Base-by-base conservation (phyloP, 495 filamentous ascomycete species). In the Pseudoneurospora amorphoporcata region DNA sequence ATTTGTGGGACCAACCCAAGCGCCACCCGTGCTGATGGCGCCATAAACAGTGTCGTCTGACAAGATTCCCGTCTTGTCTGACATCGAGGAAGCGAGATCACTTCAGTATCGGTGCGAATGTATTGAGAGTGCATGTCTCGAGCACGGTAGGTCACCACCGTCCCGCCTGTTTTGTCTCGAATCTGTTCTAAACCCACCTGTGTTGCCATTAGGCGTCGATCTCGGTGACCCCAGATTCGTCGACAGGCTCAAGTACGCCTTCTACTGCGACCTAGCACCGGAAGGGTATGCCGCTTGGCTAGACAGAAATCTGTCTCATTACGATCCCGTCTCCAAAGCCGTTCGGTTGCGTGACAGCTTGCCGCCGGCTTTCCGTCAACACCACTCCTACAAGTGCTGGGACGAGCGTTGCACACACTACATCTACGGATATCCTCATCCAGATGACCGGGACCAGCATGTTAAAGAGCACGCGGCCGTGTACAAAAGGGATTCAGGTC, bases 91-190 rank as follows among this genome's bases (percentile, higher is more conserved):
- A 77, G 84, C 84, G 41, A 77, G 84, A 68, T 76, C 79, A 17
- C 71, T 86, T 69, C 84, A 86, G 71, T 85, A 86, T 73, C 80
- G 79, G 72, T 86, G 84, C 74, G 84, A 86, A 75, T 86, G 84
- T 73, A 82, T 86, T 73, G 84, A 85, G 72, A 80, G 77, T 68
- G 84, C 83, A 45, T 83, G 83, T 70, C 75, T 85, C 69, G 83
- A 84, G 32, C 78, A 83, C 81, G 83, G 84, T 86, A 82, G 72
- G 82, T 78, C 41, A 58, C 70, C 65, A 9, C 45, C 37, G 65
- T 71, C 70, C 69, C 61, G 68, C 16, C 43, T 38, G 70, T 69
- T 40, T 17, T 71, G 9, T 68, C 12, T 39, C 47, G 39, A 43
- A n/a, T 58, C 71, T 23, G 73, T 75, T 69, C 37, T 73, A 68